Evolutionary conservation across 176 grass and related monocot species (phyloP).

Genomic region (Elymus sibiricus): DNA sequence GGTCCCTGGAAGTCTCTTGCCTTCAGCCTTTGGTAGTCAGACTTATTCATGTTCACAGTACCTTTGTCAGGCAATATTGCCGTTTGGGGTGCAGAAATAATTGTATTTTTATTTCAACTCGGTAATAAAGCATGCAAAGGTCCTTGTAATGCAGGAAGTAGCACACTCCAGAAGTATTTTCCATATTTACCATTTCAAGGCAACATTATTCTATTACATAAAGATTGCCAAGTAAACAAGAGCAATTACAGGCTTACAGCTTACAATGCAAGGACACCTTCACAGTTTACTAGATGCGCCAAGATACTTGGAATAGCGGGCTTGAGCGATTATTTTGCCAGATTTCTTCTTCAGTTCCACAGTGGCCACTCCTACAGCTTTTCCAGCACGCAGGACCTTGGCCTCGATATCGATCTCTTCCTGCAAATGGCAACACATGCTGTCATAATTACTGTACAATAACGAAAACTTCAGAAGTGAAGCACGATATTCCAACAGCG

Average conservation of each 20-base stretch:
- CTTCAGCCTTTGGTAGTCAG: background rate
- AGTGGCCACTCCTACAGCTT: slow-evolving; percentile 64
- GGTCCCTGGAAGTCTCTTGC: background rate
- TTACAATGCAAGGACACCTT: background rate
- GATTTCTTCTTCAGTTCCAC: slow-evolving; percentile 88
- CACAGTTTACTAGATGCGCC: slow-evolving; percentile 68
- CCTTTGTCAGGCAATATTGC: background rate
- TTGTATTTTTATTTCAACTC: background rate
- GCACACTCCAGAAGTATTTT: background rate
- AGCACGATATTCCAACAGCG: background rate
- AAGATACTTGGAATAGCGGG: slow-evolving; percentile 90
- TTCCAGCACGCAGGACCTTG: slow-evolving; percentile 78
- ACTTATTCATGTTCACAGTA: background rate
- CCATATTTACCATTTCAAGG: background rate
- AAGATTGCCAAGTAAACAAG: background rate
- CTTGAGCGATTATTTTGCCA: slow-evolving; percentile 80
- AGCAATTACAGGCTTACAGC: background rate
- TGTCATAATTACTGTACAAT: background rate
- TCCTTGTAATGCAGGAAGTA: background rate
- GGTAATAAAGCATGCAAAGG: background rate
- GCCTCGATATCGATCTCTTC: slow-evolving; percentile 95
- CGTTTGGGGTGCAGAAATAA: background rate
- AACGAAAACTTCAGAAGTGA: background rate
- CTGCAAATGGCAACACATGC: slow-evolving; percentile 27
- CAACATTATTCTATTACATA: background rate